Conservation (phyloP, 495 filamentous ascomycete genomes). For the Tuber umbilicatum region DNA sequence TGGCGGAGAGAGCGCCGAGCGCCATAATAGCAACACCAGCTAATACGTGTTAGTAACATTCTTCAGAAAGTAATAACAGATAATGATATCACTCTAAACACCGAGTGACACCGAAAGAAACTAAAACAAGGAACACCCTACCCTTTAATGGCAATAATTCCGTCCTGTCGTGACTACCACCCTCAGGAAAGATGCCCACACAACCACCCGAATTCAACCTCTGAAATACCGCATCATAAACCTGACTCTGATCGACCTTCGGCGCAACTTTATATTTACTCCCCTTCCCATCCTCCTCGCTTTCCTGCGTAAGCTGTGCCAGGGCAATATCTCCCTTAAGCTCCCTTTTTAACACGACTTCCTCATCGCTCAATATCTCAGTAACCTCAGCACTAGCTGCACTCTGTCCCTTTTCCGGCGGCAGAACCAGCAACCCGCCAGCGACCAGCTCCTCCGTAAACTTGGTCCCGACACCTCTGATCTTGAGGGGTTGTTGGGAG, state of each 20-base stretch:
- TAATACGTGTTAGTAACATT: conserved; percentile 29
- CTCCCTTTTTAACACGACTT: conserved; percentile 76
- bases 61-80: neutral
- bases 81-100: neutral
- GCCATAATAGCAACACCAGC: conserved; percentile 98
- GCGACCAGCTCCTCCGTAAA: conserved; percentile 69
- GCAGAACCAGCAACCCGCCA: conserved; percentile 80
- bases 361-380: conserved; percentile 71
- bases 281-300: conserved; percentile 66
- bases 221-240: conserved; percentile 88
- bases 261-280: conserved; percentile 80
- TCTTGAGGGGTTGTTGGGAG: conserved; percentile 72
- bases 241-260: conserved; percentile 86
- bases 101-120: neutral
- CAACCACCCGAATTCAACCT: conserved; percentile 75
- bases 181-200: conserved; percentile 96
- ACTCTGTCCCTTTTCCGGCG: conserved; percentile 68
- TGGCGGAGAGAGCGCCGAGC: conserved; percentile 78
- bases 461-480: conserved; percentile 79
- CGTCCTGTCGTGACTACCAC: conserved; percentile 92
- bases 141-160: conserved; percentile 88
- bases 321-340: conserved; percentile 66
- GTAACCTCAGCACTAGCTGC: conserved; percentile 70
- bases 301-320: conserved; percentile 69
- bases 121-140: conserved; percentile 38